Base-by-base conservation (phyloP, 2,329 filamentous ascomycete genomes). In the Cytospora paraplurivora region DNA sequence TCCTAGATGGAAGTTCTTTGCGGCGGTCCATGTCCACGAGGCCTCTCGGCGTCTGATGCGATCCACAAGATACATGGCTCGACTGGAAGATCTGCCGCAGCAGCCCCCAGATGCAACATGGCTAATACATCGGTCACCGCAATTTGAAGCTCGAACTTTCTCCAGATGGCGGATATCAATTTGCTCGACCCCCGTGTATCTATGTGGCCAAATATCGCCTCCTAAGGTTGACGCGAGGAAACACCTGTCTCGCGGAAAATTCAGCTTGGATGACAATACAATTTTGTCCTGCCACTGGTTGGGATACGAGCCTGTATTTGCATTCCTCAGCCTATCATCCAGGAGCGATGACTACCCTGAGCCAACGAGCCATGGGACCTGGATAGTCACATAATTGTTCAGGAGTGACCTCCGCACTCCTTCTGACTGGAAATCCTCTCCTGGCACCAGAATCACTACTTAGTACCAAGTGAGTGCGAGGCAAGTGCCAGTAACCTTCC, bases 271-370 rank as follows among this genome's bases (percentile, higher is more conserved):
- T 55, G 44, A 47, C 58, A 5, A 32, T 33, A 27, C 2, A 17
- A 7, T 15, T 34, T 11, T 32, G 50, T 55, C 37, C 54, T 37
- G 21, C 51, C 38, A 61, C 58, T 61, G 58, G 58, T 61, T 41
- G 58, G 38, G 37, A 55, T 61, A 61, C 58, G 58, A 49, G 35
- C 34, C 51, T 55, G 51, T 32, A 41, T 38, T 41, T 8, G 21
- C 11, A 27, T 37, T 38, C 58, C 37, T 54, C 58, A 49, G 38
- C 58, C 58, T 60, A 60, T 60, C 50, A 55, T 19, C 12, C 34
- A 38, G 38, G 27, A 37, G 32, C 35, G 50, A 32, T 49, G 44
- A 44, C 51, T 10, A 61, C 54, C 58, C 58, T 61, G 27, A 27
- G 27, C 27, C 27, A 27, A 49, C 51, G 38, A 33, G 51, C 32